Conservation (phyloP, 257 asterid genomes). For the Fraxinus quadrangulata region DNA sequence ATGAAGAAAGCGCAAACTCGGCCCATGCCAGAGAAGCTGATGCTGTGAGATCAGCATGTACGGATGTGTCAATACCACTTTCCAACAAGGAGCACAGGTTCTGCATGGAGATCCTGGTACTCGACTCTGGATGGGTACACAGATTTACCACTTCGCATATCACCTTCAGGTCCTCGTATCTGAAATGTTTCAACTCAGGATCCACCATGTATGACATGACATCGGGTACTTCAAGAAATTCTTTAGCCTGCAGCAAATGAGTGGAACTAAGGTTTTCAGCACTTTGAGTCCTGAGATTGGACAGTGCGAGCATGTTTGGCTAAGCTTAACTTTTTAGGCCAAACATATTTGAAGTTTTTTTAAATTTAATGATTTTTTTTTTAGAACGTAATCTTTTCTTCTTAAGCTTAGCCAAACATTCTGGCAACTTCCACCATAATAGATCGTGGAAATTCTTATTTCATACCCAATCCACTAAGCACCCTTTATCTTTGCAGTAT, state of each 20-base stretch:
- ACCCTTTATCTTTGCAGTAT: conserved; percentile 60
- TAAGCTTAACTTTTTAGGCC: not conserved
- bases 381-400: not conserved
- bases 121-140: conserved; percentile 53
- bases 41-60: conserved; percentile 64
- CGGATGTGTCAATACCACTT: conserved; percentile 64
- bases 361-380: too few species aligned
- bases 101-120: conserved; percentile 50
- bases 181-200: conserved; percentile 76
- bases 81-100: conserved; percentile 72
- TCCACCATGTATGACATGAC: conserved; percentile 71
- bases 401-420: not conserved
- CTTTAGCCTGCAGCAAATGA: conserved; percentile 67
- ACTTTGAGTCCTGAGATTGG: not conserved
- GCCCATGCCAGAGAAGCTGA: conserved; percentile 86
- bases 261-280: not conserved
- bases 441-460: not conserved
- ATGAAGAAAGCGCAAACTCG: conserved; percentile 83
- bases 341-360: not conserved
- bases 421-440: not conserved
- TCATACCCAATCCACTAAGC: conserved; percentile 82
- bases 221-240: conserved; percentile 68
- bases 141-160: conserved; percentile 69
- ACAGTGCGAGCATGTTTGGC: not conserved
- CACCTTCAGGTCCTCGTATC: conserved; percentile 70